Evolutionary conservation across 164 flowering plant genomes (phyloP).

Genomic region (Vitis vinifera): ASM3070453v1 NC_081815.1:4032001-4032500

Average conservation of each 20-base stretch:
- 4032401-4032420: conserved; percentile 69
- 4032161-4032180: no score
- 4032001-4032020: no score
- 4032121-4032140: neutral
- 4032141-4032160: neutral
- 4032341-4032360: conserved; percentile 64
- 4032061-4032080: no score
- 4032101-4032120: neutral
- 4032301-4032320: neutral
- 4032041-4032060: no score
- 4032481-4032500: conserved; percentile 25
- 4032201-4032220: no score
- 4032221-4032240: no score
- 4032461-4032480: conserved; percentile 50
- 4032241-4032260: neutral
- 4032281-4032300: neutral
- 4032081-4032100: no score
- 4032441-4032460: conserved; percentile 65
- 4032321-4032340: conserved; percentile 85
- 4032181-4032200: no score
- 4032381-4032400: conserved; percentile 91
- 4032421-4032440: conserved; percentile 84
- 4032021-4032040: no score
- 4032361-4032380: conserved; percentile 66
- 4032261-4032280: neutral